Percentiles rank a stretch among this genome's conserved stretches.
phyloP scores from a whole-genome alignment of 1,139 yeast species.

The Geotrichum europaeum region DNA sequence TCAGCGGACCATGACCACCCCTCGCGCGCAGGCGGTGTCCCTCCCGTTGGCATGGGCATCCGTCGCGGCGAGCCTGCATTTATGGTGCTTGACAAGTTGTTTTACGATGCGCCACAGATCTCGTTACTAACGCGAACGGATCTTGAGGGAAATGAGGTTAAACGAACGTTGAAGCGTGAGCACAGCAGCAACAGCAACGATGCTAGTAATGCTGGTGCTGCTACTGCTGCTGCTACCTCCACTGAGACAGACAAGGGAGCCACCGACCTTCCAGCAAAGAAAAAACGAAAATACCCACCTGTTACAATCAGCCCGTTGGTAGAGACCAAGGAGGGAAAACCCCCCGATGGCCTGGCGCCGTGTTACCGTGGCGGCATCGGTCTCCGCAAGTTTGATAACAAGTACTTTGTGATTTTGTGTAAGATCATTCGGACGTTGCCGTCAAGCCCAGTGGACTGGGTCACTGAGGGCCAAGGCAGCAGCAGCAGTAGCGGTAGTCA shows the following conservation, averaged over 20 bases:
- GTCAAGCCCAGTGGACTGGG: not conserved
- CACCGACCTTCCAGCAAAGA: not conserved
- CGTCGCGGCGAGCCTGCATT: constrained; percentile 2
- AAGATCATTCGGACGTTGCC: constrained; percentile 1
- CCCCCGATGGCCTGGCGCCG: constrained; percentile 9
- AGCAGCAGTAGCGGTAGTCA: not conserved
- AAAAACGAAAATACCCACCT: not conserved
- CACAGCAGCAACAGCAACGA: not conserved
- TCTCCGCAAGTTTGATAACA: not conserved
- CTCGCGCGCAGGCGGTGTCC: constrained; percentile 3
- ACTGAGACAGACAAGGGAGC: not conserved
- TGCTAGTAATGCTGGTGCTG: not conserved
- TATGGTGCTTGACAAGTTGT: not conserved
- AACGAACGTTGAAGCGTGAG: not conserved
- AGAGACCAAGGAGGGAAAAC: not conserved
- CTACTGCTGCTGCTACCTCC: not conserved
- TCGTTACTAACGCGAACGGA: not conserved
- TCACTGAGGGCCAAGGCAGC: not conserved
- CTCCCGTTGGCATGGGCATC: not conserved
- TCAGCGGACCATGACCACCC: not conserved
- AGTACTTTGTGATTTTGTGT: not conserved
- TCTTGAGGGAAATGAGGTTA: not conserved
- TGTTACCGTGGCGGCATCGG: constrained; percentile 1
- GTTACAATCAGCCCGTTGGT: not conserved
- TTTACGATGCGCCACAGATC: constrained; percentile 1